Percentiles rank a stretch among this genome's conserved stretches.
These are phyloP conservation scores for Silene latifolia DNA, from an alignment of 148 eudicot species.

Conservation along the genomic window DNA sequence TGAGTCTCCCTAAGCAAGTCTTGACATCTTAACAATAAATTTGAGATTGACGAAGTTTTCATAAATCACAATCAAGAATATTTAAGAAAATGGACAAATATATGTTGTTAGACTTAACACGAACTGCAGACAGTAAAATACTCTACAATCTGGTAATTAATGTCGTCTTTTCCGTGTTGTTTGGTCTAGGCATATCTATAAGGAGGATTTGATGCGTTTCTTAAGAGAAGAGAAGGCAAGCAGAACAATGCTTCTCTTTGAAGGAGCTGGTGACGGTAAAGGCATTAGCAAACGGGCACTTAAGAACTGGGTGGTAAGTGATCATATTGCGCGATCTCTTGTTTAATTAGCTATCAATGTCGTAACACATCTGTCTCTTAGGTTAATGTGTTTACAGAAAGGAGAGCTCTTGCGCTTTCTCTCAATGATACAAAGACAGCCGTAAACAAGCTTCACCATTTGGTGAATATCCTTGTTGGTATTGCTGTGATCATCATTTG, in stretches of 20 bases:
- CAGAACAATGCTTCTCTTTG: conserved; percentile 34
- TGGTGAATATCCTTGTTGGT: conserved; percentile 51
- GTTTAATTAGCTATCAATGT: too few species aligned
- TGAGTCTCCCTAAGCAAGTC: too few species aligned
- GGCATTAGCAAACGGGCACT: conserved; percentile 5
- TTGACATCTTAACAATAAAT: too few species aligned
- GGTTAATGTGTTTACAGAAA: conserved; percentile 73
- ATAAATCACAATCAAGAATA: too few species aligned
- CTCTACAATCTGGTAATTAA: not conserved
- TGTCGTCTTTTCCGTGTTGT: conserved; percentile 1
- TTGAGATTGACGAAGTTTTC: too few species aligned
- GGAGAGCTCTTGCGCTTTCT: conserved; percentile 77
- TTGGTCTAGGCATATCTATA: conserved; percentile 39
- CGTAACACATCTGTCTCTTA: conserved; percentile 17
- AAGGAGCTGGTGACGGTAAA: conserved; percentile 2
- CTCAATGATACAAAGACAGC: conserved; percentile 87
- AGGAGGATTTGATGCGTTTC: conserved; percentile 71
- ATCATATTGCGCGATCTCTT: not conserved
- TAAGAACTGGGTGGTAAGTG: conserved; percentile 15
- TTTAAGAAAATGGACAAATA: too few species aligned
- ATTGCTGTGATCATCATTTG: conserved; percentile 46
- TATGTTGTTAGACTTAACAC: too few species aligned
- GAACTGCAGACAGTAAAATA: too few species aligned
- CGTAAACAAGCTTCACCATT: conserved; percentile 65
- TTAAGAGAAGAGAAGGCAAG: conserved; percentile 71